Base-by-base conservation (phyloP, 495 filamentous ascomycete species). In the Lasiosphaeria hispida region DNA sequence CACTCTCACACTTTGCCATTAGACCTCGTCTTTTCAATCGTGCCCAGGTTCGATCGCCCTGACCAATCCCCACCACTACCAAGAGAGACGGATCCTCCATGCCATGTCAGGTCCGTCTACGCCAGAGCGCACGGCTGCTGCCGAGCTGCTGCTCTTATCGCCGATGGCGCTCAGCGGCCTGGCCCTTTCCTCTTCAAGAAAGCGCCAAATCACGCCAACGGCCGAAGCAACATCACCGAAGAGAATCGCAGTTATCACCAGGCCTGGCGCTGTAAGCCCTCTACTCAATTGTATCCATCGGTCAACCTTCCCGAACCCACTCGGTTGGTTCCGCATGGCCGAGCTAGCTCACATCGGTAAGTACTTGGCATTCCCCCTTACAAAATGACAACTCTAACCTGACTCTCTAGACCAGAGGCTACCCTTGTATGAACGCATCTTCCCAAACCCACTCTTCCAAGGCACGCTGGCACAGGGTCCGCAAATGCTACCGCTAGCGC, bases 41-140 rank as follows among this genome's bases (percentile, higher is more conserved):
- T 38, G 23, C 48, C 48, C 15, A 37, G 48, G 15, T 37, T 50
- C 48, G 48, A 37, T 50, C 48, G 30, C 23, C 48, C 48, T 50
- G 17, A 14, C 48, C 48, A 50, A 37, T 15, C 48, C 48, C 37
- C n/a, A n/a, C n/a, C n/a, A n/a, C n/a, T n/a, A 37, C 48, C 48
- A 50, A 50, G 48, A 49, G 48, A 49, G 48, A 36, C 48, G 48
- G 30, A 37, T 36, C 33, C 48, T 50, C 48, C 48, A 50, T 3
- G 36, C 48, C 48, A 50, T 50, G 48, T 50, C 48, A 50, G 48
- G 48, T 50, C 48, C 33, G 48, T 50, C 48, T 50, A 50, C 48
- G 48, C 48, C 48, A 18, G 9, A 50, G 48, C 9, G 6, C 33
- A 13, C 45, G 45, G 39, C 39, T 41, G 7, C 39, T 41, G 39